A percentile compares a stretch with the other conserved stretches of the same genome.
Evolutionary conservation across 2,329 filamentous ascomycete species (phyloP).

Genomic region (Zopfia rhizophila): DNA sequence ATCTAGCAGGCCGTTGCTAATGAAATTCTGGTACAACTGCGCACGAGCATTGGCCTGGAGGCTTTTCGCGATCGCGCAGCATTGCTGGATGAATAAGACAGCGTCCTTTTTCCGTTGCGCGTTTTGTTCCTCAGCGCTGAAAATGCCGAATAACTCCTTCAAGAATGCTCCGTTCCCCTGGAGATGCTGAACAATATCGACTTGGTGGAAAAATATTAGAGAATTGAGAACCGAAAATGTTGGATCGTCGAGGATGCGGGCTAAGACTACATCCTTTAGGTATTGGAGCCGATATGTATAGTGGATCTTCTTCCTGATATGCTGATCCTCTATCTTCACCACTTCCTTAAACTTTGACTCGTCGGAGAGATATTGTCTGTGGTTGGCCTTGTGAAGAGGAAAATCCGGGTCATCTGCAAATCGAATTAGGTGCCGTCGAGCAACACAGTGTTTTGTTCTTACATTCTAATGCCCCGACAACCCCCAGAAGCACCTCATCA

Average conservation of each 20-base stretch:
- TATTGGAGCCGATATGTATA: slow-evolving; percentile 97
- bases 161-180: slow-evolving; percentile 82
- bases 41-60: slow-evolving; percentile 85
- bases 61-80: slow-evolving; percentile 92
- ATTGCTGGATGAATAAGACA: slow-evolving; percentile 96
- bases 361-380: slow-evolving; percentile 90
- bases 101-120: slow-evolving; percentile 87
- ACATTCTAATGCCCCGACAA: slow-evolving; percentile 94
- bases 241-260: slow-evolving; percentile 94
- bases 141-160: slow-evolving; percentile 87
- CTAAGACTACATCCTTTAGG: slow-evolving; percentile 97
- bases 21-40: slow-evolving; percentile 88
- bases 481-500: slow-evolving; percentile 87
- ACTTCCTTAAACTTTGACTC: slow-evolving; percentile 95
- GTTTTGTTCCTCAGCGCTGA: slow-evolving; percentile 71
- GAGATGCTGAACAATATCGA: slow-evolving; percentile 96
- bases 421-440: slow-evolving; percentile 43
- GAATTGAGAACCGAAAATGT: slow-evolving; percentile 98
- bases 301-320: slow-evolving; percentile 89
- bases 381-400: slow-evolving; percentile 96
- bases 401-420: slow-evolving; percentile 88
- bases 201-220: slow-evolving; percentile 98
- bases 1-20: slow-evolving; percentile 83
- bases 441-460: slow-evolving; percentile 39
- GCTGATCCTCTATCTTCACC: slow-evolving; percentile 85